Base-by-base conservation (phyloP, 148 eudicot species). In the Heliosperma pusillum region DNA sequence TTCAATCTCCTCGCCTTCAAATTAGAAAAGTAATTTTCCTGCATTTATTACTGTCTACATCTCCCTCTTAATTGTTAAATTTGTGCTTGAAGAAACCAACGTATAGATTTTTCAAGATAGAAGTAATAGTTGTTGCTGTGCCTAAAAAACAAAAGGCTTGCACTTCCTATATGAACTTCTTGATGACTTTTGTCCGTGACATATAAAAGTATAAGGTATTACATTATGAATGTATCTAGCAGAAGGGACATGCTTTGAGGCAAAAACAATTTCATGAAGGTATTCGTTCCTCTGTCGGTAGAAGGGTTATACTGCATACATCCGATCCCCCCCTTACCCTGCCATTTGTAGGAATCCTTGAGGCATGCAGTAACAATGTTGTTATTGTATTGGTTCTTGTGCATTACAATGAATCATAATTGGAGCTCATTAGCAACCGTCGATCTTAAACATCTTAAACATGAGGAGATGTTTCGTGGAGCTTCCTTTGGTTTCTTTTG, bases 1-100 rank as follows among this genome's bases (percentile, higher is more conserved):
- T 95, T 80, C 92, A 92, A 78, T 95, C 97, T 73, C 85, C 97
- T 68, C 88, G 85, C 25, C 99, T 95, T 72, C 91, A 88, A 82
- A 89, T 95, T 60, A 97, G 99, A 22, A 95, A 92, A 87, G 99
- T 95, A 68, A 78, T 65, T 68, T 65, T 80, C 22, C 13, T 45
- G 30, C 15, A 3, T 33, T 58, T 45, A 52, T 66, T 15, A 10
- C 42, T 61, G 21, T 71, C 61, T 22, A 63, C 67, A 13, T 53
- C 24, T 36, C 47, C 12, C 50, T 26, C 65, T 42, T 44, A 33
- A 30, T 26, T 22, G 44, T 22, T 16, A 45, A 66, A 67, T 16
- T 33, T 68, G 42, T 57, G 53, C 36, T 61, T 68, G 21, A 79
- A 61, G 63, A 45, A 44, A 68, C 56, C 69, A 29, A 47, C 29